Evolutionary conservation across 768 basidiomycete genomes (phyloP).

Genomic region (Gymnopilus junonius): DNA sequence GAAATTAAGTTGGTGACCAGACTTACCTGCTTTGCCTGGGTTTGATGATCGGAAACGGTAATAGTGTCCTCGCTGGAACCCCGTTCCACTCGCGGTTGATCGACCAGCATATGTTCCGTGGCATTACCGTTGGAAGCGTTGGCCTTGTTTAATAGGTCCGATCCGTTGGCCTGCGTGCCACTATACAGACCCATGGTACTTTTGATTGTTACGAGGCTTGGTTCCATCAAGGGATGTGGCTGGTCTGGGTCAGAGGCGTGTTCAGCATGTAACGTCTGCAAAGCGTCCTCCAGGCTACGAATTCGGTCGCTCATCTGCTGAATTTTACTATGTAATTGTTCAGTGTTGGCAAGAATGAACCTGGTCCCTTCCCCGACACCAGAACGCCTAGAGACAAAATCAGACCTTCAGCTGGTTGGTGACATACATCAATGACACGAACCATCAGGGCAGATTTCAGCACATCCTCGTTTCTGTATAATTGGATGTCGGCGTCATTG

Average conservation of each 20-base stretch:
- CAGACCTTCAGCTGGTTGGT: background rate
- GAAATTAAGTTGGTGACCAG: background rate
- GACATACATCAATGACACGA: constrained; percentile 5
- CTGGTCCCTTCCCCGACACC: constrained; percentile 71
- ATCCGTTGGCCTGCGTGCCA: constrained; percentile 25
- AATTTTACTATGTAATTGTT: constrained; percentile 67
- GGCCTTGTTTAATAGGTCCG: constrained; percentile 12
- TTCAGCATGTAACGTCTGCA: constrained; percentile 38
- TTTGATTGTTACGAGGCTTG: constrained; percentile 57
- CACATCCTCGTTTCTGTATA: constrained; percentile 61
- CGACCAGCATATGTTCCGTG: constrained; percentile 21
- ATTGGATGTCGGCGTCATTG: constrained; percentile 13
- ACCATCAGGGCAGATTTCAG: constrained; percentile 72
- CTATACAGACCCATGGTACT: constrained; percentile 57
- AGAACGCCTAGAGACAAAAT: constrained; percentile 50
- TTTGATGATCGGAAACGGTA: constrained; percentile 22
- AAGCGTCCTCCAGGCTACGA: constrained; percentile 61
- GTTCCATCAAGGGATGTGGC: constrained; percentile 53
- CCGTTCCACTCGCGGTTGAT: constrained; percentile 25
- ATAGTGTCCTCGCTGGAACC: constrained; percentile 36
- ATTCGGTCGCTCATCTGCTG: constrained; percentile 71
- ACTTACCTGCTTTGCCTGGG: constrained; percentile 20
- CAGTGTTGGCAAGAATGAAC: constrained; percentile 70
- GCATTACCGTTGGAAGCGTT: background rate
- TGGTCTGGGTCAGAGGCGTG: constrained; percentile 29